phyloP scores from a whole-genome alignment of 148 eudicot genomes.

The Arbutus unedo region DNA sequence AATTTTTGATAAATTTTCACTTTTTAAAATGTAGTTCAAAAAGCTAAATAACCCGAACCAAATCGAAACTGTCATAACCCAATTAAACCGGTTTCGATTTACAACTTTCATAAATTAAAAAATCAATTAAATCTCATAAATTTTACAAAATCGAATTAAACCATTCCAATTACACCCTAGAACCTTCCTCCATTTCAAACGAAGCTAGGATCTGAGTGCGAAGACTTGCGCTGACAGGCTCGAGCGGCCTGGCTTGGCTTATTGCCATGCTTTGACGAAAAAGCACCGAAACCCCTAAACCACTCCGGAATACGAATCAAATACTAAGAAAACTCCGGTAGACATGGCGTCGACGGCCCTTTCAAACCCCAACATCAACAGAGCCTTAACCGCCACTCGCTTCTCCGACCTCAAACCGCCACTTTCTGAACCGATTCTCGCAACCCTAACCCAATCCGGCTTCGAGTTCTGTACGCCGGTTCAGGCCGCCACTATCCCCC shows the following conservation, averaged over 20 bases:
- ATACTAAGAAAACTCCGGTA: constrained; percentile 5
- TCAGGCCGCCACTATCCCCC: constrained; percentile 85
- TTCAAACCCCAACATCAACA: constrained; percentile 39
- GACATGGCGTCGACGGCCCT: constrained; percentile 22
- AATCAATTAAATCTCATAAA: too few species aligned
- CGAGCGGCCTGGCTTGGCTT: neutral
- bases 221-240: too few species aligned
- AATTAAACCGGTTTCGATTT: too few species aligned
- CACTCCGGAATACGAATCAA: neutral
- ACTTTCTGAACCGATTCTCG: constrained; percentile 56
- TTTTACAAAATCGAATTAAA: too few species aligned
- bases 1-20: too few species aligned
- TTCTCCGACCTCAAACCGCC: constrained; percentile 77
- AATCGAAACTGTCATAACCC: too few species aligned
- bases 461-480: constrained; percentile 88
- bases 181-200: too few species aligned
- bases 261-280: neutral
- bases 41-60: too few species aligned
- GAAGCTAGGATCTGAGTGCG: too few species aligned
- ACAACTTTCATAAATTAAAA: too few species aligned
- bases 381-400: constrained; percentile 62
- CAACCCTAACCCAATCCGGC: constrained; percentile 51
- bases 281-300: neutral
- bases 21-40: too few species aligned
- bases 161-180: too few species aligned